A percentile compares a stretch with the other conserved stretches of the same genome.
phyloP scores from a whole-genome alignment of 2,329 filamentous ascomycete species.

The Paraconiothyrium sp. region DNA sequence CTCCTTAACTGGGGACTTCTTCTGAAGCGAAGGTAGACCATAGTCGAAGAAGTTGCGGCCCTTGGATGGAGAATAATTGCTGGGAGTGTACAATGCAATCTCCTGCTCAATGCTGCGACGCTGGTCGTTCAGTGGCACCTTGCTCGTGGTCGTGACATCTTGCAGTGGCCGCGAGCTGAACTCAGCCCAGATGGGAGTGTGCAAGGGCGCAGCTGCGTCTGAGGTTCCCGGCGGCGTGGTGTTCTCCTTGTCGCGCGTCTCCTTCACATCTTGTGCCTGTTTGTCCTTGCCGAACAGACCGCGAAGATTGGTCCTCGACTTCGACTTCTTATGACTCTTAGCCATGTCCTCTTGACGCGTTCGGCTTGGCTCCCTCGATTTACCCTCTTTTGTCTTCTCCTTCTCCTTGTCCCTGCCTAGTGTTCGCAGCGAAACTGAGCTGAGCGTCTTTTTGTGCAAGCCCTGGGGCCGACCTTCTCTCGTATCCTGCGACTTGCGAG shows the following conservation, averaged over 20 bases:
- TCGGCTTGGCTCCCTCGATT: slow-evolving; percentile 40
- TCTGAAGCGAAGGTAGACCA: slow-evolving; percentile 55
- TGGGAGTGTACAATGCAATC: slow-evolving; percentile 67
- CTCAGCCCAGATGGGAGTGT: slow-evolving; percentile 83
- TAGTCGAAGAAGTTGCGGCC: slow-evolving; percentile 69
- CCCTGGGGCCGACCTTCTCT: slow-evolving; percentile 45
- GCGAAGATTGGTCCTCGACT: slow-evolving; percentile 84
- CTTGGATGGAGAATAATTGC: slow-evolving; percentile 67
- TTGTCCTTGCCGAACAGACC: slow-evolving; percentile 78
- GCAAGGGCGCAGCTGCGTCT: slow-evolving; percentile 52
- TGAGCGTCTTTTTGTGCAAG: slow-evolving; percentile 64
- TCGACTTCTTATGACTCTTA: slow-evolving; percentile 72
- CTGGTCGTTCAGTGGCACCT: slow-evolving; percentile 56
- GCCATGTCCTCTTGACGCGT: slow-evolving; percentile 37
- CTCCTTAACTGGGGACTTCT: slow-evolving; percentile 43
- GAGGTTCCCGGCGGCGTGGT: slow-evolving; percentile 67
- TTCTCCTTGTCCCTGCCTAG: slow-evolving; percentile 59
- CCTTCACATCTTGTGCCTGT: slow-evolving; percentile 70
- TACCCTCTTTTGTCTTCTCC: slow-evolving; percentile 44
- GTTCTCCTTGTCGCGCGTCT: slow-evolving; percentile 82
- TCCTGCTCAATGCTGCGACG: slow-evolving; percentile 62
- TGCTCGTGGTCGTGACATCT: slow-evolving; percentile 49
- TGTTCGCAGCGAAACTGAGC: slow-evolving; percentile 63
- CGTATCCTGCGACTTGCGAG: slow-evolving; percentile 52
- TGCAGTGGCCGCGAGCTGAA: slow-evolving; percentile 62